These are phyloP conservation scores for Agaricales sp. DNA, from an alignment of 1,284 basidiomycete species.

Conservation along the genomic window DNA sequence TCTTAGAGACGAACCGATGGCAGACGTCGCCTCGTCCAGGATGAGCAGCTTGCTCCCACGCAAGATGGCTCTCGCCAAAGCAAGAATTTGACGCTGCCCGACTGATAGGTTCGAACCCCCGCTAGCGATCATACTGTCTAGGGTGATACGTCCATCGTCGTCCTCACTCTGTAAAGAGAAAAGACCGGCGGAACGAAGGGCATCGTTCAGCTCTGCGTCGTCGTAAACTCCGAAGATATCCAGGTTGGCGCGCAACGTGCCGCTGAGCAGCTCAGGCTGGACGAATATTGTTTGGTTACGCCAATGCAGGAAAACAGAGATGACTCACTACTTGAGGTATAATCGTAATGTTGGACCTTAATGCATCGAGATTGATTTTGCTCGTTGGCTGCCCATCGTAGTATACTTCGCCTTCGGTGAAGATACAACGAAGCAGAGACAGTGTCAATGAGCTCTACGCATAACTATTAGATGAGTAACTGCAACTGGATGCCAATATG, in stretches of 20 bases:
- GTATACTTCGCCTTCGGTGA: slow-evolving; percentile 43
- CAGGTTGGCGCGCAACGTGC: slow-evolving; percentile 44
- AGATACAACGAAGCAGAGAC: slow-evolving; percentile 42
- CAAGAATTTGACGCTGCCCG: slow-evolving; percentile 62
- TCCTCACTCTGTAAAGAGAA: slow-evolving; percentile 39
- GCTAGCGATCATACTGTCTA: slow-evolving; percentile 42
- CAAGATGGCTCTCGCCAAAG: slow-evolving; percentile 47
- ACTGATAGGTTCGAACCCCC: slow-evolving; percentile 60
- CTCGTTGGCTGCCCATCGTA: slow-evolving; percentile 38
- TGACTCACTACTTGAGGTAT: slow-evolving; percentile 39
- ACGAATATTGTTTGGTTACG: too few species aligned
- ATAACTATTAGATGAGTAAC: slow-evolving; percentile 16
- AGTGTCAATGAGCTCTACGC: slow-evolving; percentile 38
- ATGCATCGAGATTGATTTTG: slow-evolving; percentile 51
- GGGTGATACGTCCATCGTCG: slow-evolving; percentile 37
- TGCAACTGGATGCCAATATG: not conserved
- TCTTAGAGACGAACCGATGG: slow-evolving; percentile 29
- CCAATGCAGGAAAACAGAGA: slow-evolving; percentile 21
- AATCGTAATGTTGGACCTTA: slow-evolving; percentile 54
- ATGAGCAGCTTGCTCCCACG: slow-evolving; percentile 49
- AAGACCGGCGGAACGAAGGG: slow-evolving; percentile 44
- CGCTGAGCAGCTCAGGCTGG: slow-evolving; percentile 56
- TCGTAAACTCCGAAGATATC: slow-evolving; percentile 70
- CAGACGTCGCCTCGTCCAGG: slow-evolving; percentile 50
- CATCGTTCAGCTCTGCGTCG: slow-evolving; percentile 48